Evolutionary conservation across 495 filamentous ascomycete genomes (phyloP).

Genomic region (Annulohypoxylon maeteangense): DNA sequence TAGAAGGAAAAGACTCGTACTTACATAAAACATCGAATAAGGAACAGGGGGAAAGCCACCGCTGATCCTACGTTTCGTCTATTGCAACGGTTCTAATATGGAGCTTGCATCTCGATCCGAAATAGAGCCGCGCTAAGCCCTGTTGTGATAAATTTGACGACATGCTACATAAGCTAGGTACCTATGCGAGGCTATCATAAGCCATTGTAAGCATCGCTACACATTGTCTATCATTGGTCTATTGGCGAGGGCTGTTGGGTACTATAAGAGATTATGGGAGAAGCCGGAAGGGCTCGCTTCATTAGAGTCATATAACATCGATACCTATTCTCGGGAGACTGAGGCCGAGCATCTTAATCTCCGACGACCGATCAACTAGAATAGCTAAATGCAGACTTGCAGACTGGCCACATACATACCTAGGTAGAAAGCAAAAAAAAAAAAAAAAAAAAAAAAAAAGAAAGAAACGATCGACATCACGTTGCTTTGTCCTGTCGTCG

Average conservation of each 20-base stretch:
- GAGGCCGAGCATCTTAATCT: background rate
- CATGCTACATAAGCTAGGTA: constrained; percentile 30
- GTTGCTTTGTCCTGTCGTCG: constrained; percentile 10
- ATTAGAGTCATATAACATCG: background rate
- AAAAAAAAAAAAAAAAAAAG: background rate
- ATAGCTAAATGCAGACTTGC: background rate
- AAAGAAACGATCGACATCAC: constrained; percentile 9
- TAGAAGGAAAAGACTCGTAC: background rate
- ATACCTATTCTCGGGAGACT: background rate
- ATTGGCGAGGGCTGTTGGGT: background rate
- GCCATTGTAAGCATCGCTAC: constrained; percentile 34
- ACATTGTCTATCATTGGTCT: constrained; percentile 31
- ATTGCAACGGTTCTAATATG: constrained; percentile 4
- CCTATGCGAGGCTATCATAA: background rate
- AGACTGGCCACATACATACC: too few species aligned
- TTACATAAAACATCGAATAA: background rate
- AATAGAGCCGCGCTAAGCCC: constrained; percentile 54
- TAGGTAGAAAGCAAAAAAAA: too few species aligned
- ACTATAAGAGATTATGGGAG: background rate
- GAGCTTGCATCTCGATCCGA: constrained; percentile 20
- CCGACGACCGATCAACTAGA: background rate
- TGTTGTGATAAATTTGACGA: constrained; percentile 60
- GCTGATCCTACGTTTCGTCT: background rate
- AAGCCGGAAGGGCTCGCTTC: background rate
- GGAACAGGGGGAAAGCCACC: background rate